phyloP scores from a whole-genome alignment of 495 filamentous ascomycete species.

The Poronia punctata region DNA sequence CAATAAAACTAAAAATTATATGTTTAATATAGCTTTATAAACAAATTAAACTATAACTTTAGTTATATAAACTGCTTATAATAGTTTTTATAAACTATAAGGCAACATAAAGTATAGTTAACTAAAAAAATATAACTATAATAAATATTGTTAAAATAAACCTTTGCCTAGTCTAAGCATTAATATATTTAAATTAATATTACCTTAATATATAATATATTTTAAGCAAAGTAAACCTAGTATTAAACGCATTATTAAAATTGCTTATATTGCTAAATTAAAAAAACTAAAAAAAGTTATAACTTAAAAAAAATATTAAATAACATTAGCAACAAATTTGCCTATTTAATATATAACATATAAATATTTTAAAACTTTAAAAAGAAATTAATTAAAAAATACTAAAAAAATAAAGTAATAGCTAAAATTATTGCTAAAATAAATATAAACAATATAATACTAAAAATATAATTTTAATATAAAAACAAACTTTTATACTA shows the following conservation, averaged over 20 bases:
- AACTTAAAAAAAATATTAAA: neutral
- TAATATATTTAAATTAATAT: constrained; percentile 3
- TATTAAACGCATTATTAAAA: neutral
- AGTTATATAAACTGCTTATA: constrained; percentile 1
- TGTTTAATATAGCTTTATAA: neutral
- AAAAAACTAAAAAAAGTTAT: neutral
- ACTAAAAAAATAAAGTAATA: no score
- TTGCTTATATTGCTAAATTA: neutral
- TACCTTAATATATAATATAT: neutral
- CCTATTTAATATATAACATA: no score
- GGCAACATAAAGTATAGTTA: constrained; percentile 5
- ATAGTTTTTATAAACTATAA: constrained; percentile 2
- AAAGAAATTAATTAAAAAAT: no score
- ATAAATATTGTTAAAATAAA: constrained; percentile 2
- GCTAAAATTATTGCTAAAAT: no score
- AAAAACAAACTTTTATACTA: neutral
- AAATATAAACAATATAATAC: no score
- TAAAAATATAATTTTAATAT: no score
- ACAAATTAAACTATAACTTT: neutral
- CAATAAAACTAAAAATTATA: neutral
- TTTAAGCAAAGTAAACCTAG: neutral
- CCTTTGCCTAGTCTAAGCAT: neutral
- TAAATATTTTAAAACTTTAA: no score
- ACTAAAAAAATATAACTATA: neutral
- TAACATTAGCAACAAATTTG: no score